Evolutionary conservation across 2,329 filamentous ascomycete species (phyloP), one percentile per base, ranked within the genome.

Genomic region (Cladosporium colombiae): DNA sequence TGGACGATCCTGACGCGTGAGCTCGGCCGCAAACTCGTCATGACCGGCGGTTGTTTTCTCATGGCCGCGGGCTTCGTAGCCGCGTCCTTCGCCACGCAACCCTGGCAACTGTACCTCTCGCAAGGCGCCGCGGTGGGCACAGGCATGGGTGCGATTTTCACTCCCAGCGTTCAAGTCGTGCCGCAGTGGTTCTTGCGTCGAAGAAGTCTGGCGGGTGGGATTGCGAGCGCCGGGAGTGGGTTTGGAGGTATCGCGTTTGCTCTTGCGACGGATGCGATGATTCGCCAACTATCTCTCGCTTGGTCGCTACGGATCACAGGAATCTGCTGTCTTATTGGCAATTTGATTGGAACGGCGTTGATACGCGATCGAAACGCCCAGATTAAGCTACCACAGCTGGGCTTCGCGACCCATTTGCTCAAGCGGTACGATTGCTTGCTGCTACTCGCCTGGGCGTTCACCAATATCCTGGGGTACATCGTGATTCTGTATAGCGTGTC

Each of bases 401-500:
- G 74, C 21, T 78, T 81, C 65, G 71, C 79, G 33, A 61, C 72
- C 11, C 62, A 73, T 59, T 72, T 80, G 3, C 68, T 81, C 0
- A 66, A 68, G 5, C 71, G 74, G 10, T 70, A 74, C 11, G 71
- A 74, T 0, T 76, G 80, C 0, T 11, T 76, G 3, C 68, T 81
- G 1, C 68, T 80, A 5, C 73, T 81, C 3, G 66, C 67, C 0
- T 83, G 80, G 78, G 78, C 74, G 8, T 82, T 84, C 64, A 72
- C 79, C 25, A 80, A 75, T 62, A 78, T 84, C 72, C 70, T 84
- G 1, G 82, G 82, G 1, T 84, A 84, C 65, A 80, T 83, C 64
- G 75, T 77, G 1, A 67, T 84, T n/a, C 71, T 84, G 1, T 83
- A 78, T 69, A 81, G 78, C 11, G 67, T 85, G n/a, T 78, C 81